Percentiles rank a stretch among this genome's conserved stretches.
These are phyloP conservation scores for Pseudoturritis turrita DNA, from an alignment of 345 rosid species.

Conservation along the genomic window DNA sequence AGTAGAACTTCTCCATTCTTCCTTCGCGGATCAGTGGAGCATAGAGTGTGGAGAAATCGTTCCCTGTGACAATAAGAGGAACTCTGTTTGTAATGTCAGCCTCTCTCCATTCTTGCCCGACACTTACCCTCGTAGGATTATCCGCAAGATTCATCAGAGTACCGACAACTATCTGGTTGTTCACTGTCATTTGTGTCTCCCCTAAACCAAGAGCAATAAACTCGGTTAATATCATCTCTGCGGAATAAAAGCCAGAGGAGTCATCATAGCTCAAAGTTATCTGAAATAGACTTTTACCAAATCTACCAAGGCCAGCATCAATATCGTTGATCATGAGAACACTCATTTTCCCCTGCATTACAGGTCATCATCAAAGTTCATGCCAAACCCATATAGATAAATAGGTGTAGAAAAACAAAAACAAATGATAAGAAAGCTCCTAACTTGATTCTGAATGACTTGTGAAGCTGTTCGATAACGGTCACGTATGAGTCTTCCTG, in stretches of 20 bases:
- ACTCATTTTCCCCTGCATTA: slow-evolving; percentile 93
- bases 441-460: slow-evolving; percentile 96
- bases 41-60: slow-evolving; percentile 80
- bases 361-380: slow-evolving; percentile 11
- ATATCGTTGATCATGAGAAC: slow-evolving; percentile 94
- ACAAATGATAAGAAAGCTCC: slow-evolving; percentile 46
- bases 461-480: slow-evolving; percentile 98
- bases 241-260: slow-evolving; percentile 2
- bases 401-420: slow-evolving; percentile 40
- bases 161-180: slow-evolving; percentile 91
- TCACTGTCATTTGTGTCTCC: slow-evolving; percentile 90
- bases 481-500: slow-evolving; percentile 85
- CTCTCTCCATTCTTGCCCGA: slow-evolving; percentile 96
- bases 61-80: slow-evolving; percentile 88
- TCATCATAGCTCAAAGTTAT: background rate
- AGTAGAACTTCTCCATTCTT: slow-evolving; percentile 94
- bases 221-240: background rate
- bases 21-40: slow-evolving; percentile 99
- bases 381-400: background rate
- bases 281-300: slow-evolving; percentile 47
- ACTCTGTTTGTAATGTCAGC: slow-evolving; percentile 71
- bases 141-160: slow-evolving; percentile 90
- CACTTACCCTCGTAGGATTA: slow-evolving; percentile 92
- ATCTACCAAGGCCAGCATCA: slow-evolving; percentile 98
- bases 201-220: slow-evolving; percentile 36